Evolutionary conservation across 192 early-diverging fungal genomes (phyloP).

Genomic region (Physocladia obscura): DNA sequence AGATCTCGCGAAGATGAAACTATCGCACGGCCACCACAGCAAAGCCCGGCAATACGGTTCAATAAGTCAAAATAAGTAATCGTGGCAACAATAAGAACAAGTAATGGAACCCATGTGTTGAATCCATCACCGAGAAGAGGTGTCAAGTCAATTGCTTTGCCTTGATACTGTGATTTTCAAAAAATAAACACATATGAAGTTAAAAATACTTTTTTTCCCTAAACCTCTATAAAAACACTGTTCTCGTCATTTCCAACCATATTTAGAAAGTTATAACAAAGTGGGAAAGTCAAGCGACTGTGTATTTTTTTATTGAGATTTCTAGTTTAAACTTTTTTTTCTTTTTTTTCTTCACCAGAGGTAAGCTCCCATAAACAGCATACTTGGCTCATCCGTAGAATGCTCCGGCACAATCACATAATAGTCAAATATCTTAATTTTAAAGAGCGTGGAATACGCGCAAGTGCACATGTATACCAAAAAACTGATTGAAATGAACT

Average conservation of each 20-base stretch:
- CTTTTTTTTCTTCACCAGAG: slow-evolving; percentile 66
- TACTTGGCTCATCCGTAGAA: slow-evolving; percentile 85
- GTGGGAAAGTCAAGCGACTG: slow-evolving; percentile 64
- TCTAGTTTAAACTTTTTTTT: too few relatives aligned
- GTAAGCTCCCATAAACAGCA: slow-evolving; percentile 92
- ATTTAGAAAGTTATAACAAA: slow-evolving; percentile 94
- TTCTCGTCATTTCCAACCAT: slow-evolving; percentile 51
- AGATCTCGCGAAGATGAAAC: slow-evolving; percentile 24
- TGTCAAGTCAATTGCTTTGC: slow-evolving; percentile 74
- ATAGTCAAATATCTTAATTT: slow-evolving; percentile 82
- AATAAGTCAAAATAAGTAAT: slow-evolving; percentile 82
- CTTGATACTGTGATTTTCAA: slow-evolving; percentile 44
- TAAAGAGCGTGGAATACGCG: slow-evolving; percentile 88
- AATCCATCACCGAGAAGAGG: slow-evolving; percentile 86
- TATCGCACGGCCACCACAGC: slow-evolving; percentile 42
- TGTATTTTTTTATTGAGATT: background rate
- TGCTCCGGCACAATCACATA: slow-evolving; percentile 90
- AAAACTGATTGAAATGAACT: slow-evolving; percentile 72
- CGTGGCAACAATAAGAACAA: slow-evolving; percentile 76
- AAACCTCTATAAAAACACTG: slow-evolving; percentile 52
- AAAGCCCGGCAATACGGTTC: slow-evolving; percentile 73
- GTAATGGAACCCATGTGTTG: slow-evolving; percentile 82
- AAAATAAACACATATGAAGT: background rate
- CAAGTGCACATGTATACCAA: slow-evolving; percentile 91
- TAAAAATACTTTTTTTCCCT: background rate